Percentiles rank a stretch among this genome's conserved stretches.
Evolutionary conservation across 805 yeast species (phyloP).

Genomic region (Saccharomycopsis selenospora): DNA sequence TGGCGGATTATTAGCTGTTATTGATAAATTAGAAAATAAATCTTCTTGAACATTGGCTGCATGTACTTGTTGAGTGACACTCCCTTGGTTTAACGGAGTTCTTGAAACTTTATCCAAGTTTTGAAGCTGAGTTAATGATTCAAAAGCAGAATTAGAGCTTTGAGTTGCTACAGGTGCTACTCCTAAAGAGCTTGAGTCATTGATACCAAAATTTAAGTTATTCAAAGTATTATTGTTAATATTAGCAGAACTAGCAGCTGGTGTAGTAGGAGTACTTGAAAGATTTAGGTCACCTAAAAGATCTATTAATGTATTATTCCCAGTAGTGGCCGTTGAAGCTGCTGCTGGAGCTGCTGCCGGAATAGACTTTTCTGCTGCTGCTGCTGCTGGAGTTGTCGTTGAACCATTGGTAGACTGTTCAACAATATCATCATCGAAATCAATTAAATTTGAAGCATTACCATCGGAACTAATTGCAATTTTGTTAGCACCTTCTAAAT

Average conservation of each 20-base stretch:
- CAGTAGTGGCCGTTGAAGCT: slow-evolving; percentile 35
- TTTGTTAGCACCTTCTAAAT: slow-evolving; percentile 44
- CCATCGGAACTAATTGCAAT: slow-evolving; percentile 37
- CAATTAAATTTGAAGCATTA: slow-evolving; percentile 52
- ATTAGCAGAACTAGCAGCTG: slow-evolving; percentile 25
- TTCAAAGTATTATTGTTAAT: slow-evolving; percentile 15
- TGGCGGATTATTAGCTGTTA: slow-evolving; percentile 19
- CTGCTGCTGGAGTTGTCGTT: slow-evolving; percentile 15
- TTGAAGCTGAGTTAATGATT: slow-evolving; percentile 15
- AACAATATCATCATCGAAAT: slow-evolving; percentile 55
- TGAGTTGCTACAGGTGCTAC: slow-evolving; percentile 22
- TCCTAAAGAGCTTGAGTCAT: slow-evolving; percentile 44
- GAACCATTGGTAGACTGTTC: slow-evolving; percentile 22
- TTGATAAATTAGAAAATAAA: slow-evolving; percentile 16
- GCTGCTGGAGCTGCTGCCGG: slow-evolving; percentile 23
- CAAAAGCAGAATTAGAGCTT: slow-evolving; percentile 19
- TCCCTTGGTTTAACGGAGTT: slow-evolving; percentile 20
- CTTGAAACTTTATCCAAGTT: slow-evolving; percentile 15
- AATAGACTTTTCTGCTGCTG: slow-evolving; percentile 22
- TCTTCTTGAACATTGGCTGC: slow-evolving; percentile 21
- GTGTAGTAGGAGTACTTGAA: slow-evolving; percentile 35
- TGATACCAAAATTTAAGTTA: slow-evolving; percentile 35
- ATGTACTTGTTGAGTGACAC: slow-evolving; percentile 19
- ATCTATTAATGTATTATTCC: slow-evolving; percentile 47
- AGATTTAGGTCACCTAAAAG: slow-evolving; percentile 60